Percentiles rank a stretch among this genome's conserved stretches.
phyloP scores from a whole-genome alignment of 495 filamentous ascomycete genomes.

The Venustampulla echinocandica region DNA sequence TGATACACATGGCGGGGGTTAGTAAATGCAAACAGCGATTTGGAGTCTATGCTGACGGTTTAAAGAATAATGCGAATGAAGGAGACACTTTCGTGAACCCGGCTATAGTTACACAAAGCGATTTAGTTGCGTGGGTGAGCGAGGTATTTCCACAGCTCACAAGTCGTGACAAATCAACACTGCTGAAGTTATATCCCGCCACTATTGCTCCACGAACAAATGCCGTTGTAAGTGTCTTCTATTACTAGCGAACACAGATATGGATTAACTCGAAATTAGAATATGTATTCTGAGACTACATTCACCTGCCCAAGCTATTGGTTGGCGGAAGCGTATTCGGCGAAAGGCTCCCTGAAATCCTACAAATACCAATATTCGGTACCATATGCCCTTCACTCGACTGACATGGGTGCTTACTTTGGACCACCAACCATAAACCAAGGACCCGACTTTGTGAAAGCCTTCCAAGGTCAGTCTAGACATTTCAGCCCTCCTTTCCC shows the following conservation, averaged over 20 bases:
- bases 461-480: slow-evolving; percentile 23
- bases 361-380: slow-evolving; percentile 55
- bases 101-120: neutral
- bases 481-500: too few relatives aligned
- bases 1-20: slow-evolving; percentile 42
- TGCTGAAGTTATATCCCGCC: slow-evolving; percentile 13
- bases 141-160: neutral
- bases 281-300: slow-evolving; percentile 39
- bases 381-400: slow-evolving; percentile 44
- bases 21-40: neutral
- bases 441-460: slow-evolving; percentile 26
- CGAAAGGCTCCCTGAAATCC: slow-evolving; percentile 39
- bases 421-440: slow-evolving; percentile 33
- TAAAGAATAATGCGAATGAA: slow-evolving; percentile 44
- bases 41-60: neutral
- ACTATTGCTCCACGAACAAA: slow-evolving; percentile 22
- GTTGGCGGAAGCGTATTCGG: slow-evolving; percentile 41
- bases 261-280: slow-evolving; percentile 20
- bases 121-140: neutral
- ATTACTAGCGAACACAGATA: neutral
- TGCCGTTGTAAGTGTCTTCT: slow-evolving; percentile 1
- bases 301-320: slow-evolving; percentile 31
- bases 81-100: slow-evolving; percentile 21
- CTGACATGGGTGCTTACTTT: slow-evolving; percentile 45
- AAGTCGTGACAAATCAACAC: neutral